These are phyloP conservation scores for Talaromyces adpressus DNA, from an alignment of 495 filamentous ascomycete species.

Conservation along the genomic window DNA sequence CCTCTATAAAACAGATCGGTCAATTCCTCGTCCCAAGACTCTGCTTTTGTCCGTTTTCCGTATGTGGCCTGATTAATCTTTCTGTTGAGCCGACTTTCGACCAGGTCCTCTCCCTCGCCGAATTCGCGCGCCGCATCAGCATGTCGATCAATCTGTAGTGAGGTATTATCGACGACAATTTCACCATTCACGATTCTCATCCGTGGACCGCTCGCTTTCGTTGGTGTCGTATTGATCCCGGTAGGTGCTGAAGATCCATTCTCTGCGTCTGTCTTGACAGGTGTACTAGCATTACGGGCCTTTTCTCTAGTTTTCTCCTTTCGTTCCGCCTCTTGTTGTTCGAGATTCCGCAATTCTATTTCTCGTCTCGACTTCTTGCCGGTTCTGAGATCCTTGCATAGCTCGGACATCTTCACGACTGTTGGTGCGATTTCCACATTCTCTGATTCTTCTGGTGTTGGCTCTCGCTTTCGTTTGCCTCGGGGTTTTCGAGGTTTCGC, in stretches of 20 bases:
- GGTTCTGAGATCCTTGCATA: constrained; percentile 67
- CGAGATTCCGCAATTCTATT: constrained; percentile 46
- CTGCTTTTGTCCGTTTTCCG: constrained; percentile 60
- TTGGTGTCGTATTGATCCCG: constrained; percentile 14
- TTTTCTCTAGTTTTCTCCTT: constrained; percentile 39
- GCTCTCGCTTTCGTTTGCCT: constrained; percentile 38
- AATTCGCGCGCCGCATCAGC: constrained; percentile 53
- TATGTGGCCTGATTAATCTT: constrained; percentile 68
- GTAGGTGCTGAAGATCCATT: constrained; percentile 19
- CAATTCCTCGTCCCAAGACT: constrained; percentile 68
- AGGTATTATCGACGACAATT: constrained; percentile 72
- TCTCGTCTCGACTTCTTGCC: constrained; percentile 77
- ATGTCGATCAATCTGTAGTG: constrained; percentile 73
- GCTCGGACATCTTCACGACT: constrained; percentile 72
- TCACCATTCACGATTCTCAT: constrained; percentile 76
- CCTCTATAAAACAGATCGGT: constrained; percentile 83
- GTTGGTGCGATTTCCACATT: constrained; percentile 58
- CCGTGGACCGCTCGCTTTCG: constrained; percentile 36
- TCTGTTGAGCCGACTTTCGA: constrained; percentile 78
- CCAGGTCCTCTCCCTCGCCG: constrained; percentile 51
- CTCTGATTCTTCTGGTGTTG: constrained; percentile 76
- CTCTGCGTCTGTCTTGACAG: constrained; percentile 21
- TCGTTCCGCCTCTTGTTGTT: constrained; percentile 41
- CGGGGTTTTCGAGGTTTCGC: constrained; percentile 26
- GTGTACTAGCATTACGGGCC: constrained; percentile 11